Conservation (phyloP, 2,329 filamentous ascomycete species). For the Clarireedia paspali region DNA sequence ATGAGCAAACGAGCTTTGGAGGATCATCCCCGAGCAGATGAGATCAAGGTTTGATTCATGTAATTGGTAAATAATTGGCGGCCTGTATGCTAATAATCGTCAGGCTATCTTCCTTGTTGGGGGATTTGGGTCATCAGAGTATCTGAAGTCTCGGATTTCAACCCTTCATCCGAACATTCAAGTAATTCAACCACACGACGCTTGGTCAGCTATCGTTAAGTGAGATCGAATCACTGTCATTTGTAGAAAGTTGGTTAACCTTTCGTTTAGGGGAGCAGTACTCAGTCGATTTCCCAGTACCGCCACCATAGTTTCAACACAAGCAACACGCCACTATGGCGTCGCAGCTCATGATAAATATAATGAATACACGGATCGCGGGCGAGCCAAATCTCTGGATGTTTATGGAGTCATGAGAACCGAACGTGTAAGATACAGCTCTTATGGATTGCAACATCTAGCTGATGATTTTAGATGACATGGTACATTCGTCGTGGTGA, state of each 20-base stretch:
- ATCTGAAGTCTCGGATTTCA: conserved; percentile 33
- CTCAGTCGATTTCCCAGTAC: conserved; percentile 14
- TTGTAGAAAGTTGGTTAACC: neutral
- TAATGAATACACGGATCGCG: conserved; percentile 8
- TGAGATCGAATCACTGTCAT: neutral
- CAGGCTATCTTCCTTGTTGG: conserved; percentile 20
- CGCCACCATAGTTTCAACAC: conserved; percentile 13
- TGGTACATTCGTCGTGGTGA: conserved; percentile 21
- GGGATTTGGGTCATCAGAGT: conserved; percentile 18
- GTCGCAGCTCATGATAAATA: conserved; percentile 1
- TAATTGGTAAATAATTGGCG: conserved; percentile 13
- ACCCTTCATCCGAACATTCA: conserved; percentile 28
- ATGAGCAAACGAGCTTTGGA: conserved; percentile 26
- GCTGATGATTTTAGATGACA: conserved; percentile 14
- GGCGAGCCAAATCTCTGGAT: neutral
- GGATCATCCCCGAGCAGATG: conserved; percentile 36
- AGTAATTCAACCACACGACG: conserved; percentile 16
- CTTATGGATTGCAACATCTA: neutral
- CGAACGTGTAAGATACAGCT: neutral
- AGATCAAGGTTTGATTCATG: conserved; percentile 30
- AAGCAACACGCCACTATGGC: conserved; percentile 19
- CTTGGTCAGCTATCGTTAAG: conserved; percentile 22
- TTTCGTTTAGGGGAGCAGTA: conserved; percentile 14
- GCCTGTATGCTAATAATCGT: conserved; percentile 1
- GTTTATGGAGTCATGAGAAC: neutral